Percentiles rank a stretch among this genome's conserved stretches.
These are phyloP conservation scores for Mycena filopes DNA, from an alignment of 768 basidiomycete genomes.

Conservation along the genomic window DNA sequence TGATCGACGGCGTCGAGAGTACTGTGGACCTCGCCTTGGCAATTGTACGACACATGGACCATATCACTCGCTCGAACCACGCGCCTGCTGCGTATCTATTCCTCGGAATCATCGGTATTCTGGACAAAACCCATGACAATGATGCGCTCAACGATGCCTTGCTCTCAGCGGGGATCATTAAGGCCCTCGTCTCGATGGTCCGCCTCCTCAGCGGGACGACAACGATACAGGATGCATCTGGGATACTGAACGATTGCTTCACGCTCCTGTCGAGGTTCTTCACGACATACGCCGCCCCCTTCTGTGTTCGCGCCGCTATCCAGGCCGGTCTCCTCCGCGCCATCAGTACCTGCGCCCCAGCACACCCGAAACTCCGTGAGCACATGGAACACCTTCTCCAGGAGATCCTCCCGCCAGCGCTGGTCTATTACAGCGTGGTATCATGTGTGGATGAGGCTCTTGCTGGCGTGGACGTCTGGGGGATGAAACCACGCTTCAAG, in stretches of 20 bases:
- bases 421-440: not conserved
- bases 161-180: not conserved
- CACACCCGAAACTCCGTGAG: not conserved
- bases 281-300: not conserved
- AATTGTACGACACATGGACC: not conserved
- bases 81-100: not conserved
- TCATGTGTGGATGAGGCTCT: not conserved
- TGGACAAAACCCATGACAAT: not conserved
- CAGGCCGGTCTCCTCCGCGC: not conserved
- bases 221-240: not conserved
- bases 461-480: not conserved
- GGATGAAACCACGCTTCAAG: not conserved
- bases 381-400: not conserved
- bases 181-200: not conserved
- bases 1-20: not conserved
- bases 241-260: not conserved
- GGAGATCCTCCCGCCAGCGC: not conserved
- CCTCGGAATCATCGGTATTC: not conserved
- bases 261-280: slow-evolving; percentile 4
- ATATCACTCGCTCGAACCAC: not conserved
- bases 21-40: not conserved
- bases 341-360: not conserved
- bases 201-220: not conserved
- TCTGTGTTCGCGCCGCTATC: slow-evolving; percentile 4
- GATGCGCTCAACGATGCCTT: not conserved